Base-by-base conservation (phyloP, 2,329 filamentous ascomycete species). In the Microdochium trichocladiopsis region DNA sequence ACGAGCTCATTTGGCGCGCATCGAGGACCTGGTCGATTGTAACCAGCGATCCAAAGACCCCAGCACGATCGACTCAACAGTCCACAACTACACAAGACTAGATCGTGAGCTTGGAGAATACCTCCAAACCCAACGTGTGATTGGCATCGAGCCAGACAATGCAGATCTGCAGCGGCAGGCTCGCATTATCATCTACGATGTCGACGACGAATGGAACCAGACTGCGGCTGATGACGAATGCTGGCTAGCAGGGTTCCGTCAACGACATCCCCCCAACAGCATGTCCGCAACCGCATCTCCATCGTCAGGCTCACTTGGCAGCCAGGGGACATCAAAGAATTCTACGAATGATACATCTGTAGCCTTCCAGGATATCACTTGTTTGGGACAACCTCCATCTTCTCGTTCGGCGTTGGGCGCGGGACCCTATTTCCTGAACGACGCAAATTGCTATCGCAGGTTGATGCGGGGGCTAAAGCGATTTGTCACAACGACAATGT, bases 201-300 rank as follows among this genome's bases (percentile, higher is more conserved):
- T 73, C 53, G 79, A 84, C 50, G 81, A 85, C 57, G 75, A 75
- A 10, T 84, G 82, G 80, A 84, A 84, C 56, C 82, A 84, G 59
- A 86, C 82, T 1, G 77, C 76, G 0, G 78, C 80, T 2, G 82
- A 86, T 56, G 79, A 81, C 54, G 56, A 68, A 2, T 63, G 70
- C 3, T 83, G 80, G 77, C 68, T 85, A 1, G 63, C 68, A 3
- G 66, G 72, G 12, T 85, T 85, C 66, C 77, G 72, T 53, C 63
- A 69, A 41, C 72, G 77, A 49, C 75, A 81, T 55, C 53, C 61
- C 1, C 52, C 57, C 33, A 21, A 61, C 51, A 47, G 60, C 28
- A 8, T 31, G 53, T 52, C 60, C 51, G 55, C 64, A 49, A 51
- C 61, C 23, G 51, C 59, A 4, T 57, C 60, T 18, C 55, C 58